These are phyloP conservation scores for Neurospora sp. DNA, from an alignment of 495 filamentous ascomycete genomes.

Conservation along the genomic window DNA sequence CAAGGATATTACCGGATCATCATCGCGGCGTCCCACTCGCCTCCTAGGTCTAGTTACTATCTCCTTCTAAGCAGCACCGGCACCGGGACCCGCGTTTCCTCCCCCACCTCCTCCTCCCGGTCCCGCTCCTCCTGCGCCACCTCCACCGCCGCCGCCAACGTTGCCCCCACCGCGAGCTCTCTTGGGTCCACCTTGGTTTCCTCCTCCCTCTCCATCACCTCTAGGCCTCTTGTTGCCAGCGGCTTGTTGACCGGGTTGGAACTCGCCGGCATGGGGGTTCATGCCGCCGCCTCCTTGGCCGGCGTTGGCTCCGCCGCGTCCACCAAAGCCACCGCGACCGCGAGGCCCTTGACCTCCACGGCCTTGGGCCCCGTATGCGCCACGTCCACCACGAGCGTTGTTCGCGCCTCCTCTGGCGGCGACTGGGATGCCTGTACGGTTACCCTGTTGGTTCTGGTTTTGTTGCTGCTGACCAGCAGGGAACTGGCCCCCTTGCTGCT, in stretches of 20 bases:
- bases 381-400: slow-evolving; percentile 2
- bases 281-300: slow-evolving; percentile 7
- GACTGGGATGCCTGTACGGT: background rate
- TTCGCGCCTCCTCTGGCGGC: slow-evolving; percentile 3
- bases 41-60: background rate
- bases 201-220: slow-evolving; percentile 7
- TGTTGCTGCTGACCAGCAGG: background rate
- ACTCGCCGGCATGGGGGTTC: slow-evolving; percentile 22
- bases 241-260: slow-evolving; percentile 9
- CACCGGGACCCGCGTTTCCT: background rate
- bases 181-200: slow-evolving; percentile 7
- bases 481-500: background rate
- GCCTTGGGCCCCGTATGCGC: slow-evolving; percentile 5
- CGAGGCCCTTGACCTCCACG: slow-evolving; percentile 17
- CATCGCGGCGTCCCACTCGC: background rate
- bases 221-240: slow-evolving; percentile 21
- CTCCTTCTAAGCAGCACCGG: background rate
- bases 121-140: background rate
- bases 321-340: slow-evolving; percentile 16
- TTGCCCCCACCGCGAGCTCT: slow-evolving; percentile 8
- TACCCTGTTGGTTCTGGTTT: slow-evolving; percentile 2
- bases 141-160: background rate
- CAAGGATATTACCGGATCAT: background rate
- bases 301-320: slow-evolving; percentile 6
- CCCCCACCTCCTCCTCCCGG: background rate